Evolutionary conservation across 345 rosid species (phyloP), one percentile per base, ranked within the genome.

Genomic region (Gynandropsis gynandra): DNA sequence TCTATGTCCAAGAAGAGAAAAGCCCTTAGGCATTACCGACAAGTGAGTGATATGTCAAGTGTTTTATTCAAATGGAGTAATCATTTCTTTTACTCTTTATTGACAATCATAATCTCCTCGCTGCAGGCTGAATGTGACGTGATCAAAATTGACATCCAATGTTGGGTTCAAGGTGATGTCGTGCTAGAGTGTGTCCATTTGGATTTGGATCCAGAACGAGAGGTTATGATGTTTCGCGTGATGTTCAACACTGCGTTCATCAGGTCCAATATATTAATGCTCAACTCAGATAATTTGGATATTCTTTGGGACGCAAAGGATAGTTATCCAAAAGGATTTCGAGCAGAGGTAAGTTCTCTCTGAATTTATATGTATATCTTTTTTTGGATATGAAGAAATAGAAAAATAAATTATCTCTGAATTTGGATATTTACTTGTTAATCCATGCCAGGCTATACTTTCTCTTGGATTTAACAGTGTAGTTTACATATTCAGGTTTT

Each of bases 161-260:
- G 98, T 64, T 76, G 80, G 70, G 98, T 92, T 62, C 89, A 84
- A 82, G 98, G 95, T 31, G 98, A 92, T 74, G 88, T 85, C 67
- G 98, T 92, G 15, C 71, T 92, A 81, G 98, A 87, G 75, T 87
- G 92, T 61, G 82, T 85, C 58, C 98, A 87, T 74, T 74, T 79
- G 75, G 98, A 87, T 67, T 74, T 79, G 68, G 96, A 92, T 68
- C 73, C 86, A 29, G 93, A 82, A 54, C 79, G 96, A 78, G 98
- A 87, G 71, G 84, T 87, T 61, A 92, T 92, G 98, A 92, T 92
- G 89, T 92, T 92, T 47, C 95, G 98, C 12, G 72, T 87, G 60
- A 80, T 92, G 98, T 92, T 92, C 71, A 87, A 80, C 71, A 92
- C 96, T 53, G 89, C 96, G 34, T 92, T 92, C 72, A 92, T 92